Conservation (phyloP, 2,329 filamentous ascomycete genomes). For the Colletotrichum neosansevieriae region DNA sequence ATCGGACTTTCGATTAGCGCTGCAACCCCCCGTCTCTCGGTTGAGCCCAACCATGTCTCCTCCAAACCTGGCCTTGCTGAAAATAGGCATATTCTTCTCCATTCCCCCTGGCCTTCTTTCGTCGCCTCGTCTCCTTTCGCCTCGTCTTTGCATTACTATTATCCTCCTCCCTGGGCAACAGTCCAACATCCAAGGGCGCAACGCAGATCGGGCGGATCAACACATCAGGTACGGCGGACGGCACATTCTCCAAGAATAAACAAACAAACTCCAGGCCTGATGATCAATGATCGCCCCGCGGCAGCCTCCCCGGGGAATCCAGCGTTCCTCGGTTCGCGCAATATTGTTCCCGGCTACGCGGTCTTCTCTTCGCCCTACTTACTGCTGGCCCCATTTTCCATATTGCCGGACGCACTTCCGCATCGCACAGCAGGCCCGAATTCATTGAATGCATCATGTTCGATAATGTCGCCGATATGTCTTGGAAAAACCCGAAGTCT, state of each 20-base stretch:
- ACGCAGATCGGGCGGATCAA: conserved; percentile 2
- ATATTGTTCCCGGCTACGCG: conserved; percentile 2
- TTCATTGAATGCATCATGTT: not conserved
- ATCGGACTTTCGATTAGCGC: conserved; percentile 6
- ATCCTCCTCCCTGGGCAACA: conserved; percentile 2
- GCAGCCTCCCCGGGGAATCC: conserved; percentile 9
- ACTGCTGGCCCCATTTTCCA: not conserved
- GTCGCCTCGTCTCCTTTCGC: not conserved
- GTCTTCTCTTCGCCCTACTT: conserved; percentile 1
- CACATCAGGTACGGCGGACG: conserved; percentile 1
- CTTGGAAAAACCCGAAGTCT: not conserved
- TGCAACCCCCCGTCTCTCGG: no score
- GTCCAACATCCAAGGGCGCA: conserved; percentile 4
- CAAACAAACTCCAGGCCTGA: no score
- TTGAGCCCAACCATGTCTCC: not conserved
- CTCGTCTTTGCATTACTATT: not conserved
- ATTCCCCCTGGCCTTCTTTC: not conserved
- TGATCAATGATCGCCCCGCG: conserved; percentile 20
- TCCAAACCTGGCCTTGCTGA: not conserved
- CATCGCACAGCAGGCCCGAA: not conserved
- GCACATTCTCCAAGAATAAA: not conserved
- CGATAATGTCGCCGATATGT: conserved; percentile 19
- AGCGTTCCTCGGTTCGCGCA: conserved; percentile 3
- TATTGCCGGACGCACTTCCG: not conserved
- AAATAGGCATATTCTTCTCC: not conserved